Base-by-base conservation (phyloP, 371 early-diverging fungal species). In the Paraphysoderma sedebokerense region DNA sequence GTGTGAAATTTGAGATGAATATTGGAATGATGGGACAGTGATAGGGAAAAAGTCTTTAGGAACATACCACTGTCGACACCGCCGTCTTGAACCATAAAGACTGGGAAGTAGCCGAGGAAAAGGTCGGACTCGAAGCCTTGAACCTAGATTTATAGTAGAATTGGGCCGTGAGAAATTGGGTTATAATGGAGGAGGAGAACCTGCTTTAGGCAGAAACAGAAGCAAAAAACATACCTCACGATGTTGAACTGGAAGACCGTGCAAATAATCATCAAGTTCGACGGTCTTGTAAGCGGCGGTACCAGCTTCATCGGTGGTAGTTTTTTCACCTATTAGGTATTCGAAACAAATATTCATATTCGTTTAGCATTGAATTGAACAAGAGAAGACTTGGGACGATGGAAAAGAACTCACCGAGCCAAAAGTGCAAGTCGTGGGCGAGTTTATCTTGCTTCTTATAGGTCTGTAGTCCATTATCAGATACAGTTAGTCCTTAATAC, bases 211-310 rank as follows among this genome's bases (percentile, higher is more conserved):
- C 6, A 13, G 15, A 13, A 12, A n/a, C n/a, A 12, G 34, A 12
- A 12, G 34, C n/a, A 12, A n/a, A 13, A 13, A 34, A 34, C 13
- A 51, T 2, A 65, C 61, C 59, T 87, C 87, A 38, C 87, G 79
- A 57, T 85, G 78, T 64, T 87, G 82, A 24, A 76, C 65, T 23
- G 87, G 81, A 15, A 59, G 52, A 15, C 70, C 63, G 50, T 79
- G 77, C 22, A 87, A 63, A 52, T 59, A 81, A 51, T 82, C 82
- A 63, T 87, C 86, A 9, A 87, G 60, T 60, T 87, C 83, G 9
- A 87, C 85, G 0, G 88, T 81, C 60, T 87, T 87, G 71, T 86
- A 87, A 4, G 88, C 88, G 11, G 85, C 88, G 15, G 85, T 84
- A 28, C 88, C 88, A 37, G 85, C 81, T 57, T 85, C 85, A 56